phyloP scores from a whole-genome alignment of 164 flowering plant species.

The Magnolia sinica region DNA sequence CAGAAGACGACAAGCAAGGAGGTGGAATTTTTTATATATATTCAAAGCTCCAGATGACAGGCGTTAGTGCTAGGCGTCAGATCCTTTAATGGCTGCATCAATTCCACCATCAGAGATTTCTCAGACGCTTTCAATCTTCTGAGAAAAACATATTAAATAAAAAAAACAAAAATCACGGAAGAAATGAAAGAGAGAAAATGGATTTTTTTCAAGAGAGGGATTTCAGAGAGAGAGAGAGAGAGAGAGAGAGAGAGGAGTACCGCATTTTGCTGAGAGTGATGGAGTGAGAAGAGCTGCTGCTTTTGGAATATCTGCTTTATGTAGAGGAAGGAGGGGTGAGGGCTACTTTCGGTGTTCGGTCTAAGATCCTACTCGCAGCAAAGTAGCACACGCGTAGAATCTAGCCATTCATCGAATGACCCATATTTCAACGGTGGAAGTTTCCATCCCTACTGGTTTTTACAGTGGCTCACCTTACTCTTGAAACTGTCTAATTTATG shows the following conservation, averaged over 20 bases:
- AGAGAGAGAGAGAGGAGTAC: not conserved
- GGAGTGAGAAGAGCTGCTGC: not conserved
- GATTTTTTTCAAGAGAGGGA: not conserved
- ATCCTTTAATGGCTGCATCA: conserved; percentile 17
- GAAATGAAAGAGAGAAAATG: not conserved
- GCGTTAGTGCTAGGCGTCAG: conserved; percentile 3
- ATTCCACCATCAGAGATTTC: conserved; percentile 12
- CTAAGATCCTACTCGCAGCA: too few relatives aligned
- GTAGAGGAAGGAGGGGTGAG: too few relatives aligned
- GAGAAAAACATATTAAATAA: not conserved
- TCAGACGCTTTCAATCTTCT: conserved; percentile 10
- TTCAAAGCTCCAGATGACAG: not conserved
- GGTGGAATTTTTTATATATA: not conserved
- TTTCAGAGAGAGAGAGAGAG: not conserved
- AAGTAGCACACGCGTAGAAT: too few relatives aligned
- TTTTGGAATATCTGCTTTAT: not conserved
- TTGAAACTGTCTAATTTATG: too few relatives aligned
- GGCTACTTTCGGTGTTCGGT: too few relatives aligned
- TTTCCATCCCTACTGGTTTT: too few relatives aligned
- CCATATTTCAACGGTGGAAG: too few relatives aligned
- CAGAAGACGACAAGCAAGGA: not conserved
- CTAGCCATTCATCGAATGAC: too few relatives aligned
- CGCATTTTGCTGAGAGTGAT: conserved; percentile 9
- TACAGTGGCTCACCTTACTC: too few relatives aligned
- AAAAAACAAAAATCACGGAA: not conserved